Percentiles rank a stretch among this genome's conserved stretches.
phyloP scores from a whole-genome alignment of 495 filamentous ascomycete genomes.

The Trichocladium uniseriatum region DNA sequence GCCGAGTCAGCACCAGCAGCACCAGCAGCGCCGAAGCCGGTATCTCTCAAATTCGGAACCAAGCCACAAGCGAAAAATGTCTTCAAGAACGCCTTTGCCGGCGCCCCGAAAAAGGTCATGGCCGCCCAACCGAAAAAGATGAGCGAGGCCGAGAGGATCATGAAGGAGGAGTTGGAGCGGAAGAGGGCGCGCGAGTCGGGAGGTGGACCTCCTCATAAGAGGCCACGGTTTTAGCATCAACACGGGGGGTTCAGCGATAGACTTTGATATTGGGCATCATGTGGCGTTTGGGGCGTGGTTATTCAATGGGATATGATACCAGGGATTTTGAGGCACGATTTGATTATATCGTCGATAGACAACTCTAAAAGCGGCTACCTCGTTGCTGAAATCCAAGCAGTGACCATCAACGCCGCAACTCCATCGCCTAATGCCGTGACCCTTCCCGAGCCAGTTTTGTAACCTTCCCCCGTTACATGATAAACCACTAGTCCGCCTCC shows the following conservation, averaged over 20 bases:
- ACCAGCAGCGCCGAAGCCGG: constrained; percentile 22
- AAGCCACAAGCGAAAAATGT: constrained; percentile 68
- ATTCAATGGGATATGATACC: constrained; percentile 13
- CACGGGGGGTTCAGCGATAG: background rate
- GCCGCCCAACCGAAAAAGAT: constrained; percentile 62
- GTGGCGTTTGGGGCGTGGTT: constrained; percentile 1
- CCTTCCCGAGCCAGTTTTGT: background rate
- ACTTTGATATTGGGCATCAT: background rate
- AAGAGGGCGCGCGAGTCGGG: constrained; percentile 48
- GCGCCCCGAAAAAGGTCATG: constrained; percentile 50
- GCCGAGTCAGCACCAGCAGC: constrained; percentile 1
- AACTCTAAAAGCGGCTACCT: background rate
- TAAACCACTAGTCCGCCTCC: constrained; percentile 26
- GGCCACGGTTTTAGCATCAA: constrained; percentile 24
- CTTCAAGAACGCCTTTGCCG: constrained; percentile 60
- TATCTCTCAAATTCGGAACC: constrained; percentile 50
- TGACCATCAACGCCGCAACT: constrained; percentile 10
- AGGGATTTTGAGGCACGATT: background rate
- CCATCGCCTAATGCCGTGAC: constrained; percentile 3
- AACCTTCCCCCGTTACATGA: too few relatives aligned
- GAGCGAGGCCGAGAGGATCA: constrained; percentile 82
- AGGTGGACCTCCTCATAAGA: constrained; percentile 32
- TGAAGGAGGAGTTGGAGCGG: constrained; percentile 73
- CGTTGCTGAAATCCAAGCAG: background rate
- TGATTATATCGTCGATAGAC: background rate